Percentiles rank a stretch among this genome's conserved stretches.
Evolutionary conservation across 1,284 basidiomycete genomes (phyloP).

Genomic region (Kwoniella shivajii): DNA sequence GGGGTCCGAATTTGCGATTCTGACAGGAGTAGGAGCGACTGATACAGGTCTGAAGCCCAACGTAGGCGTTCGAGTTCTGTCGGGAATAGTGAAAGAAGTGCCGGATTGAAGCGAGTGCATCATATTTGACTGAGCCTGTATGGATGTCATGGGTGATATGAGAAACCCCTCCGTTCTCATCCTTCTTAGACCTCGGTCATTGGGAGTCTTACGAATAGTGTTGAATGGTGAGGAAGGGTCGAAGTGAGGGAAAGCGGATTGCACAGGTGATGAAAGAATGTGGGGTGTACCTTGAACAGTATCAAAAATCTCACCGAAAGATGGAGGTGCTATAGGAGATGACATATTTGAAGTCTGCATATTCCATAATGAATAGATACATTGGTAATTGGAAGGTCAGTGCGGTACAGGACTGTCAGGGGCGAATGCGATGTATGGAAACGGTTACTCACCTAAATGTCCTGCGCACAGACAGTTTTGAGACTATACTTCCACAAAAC

Average conservation of each 20-base stretch:
- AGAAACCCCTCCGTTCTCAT: slow-evolving; percentile 20
- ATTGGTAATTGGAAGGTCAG: not conserved
- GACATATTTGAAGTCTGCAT: too few species aligned
- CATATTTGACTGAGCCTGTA: slow-evolving; percentile 1
- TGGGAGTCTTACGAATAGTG: slow-evolving; percentile 15
- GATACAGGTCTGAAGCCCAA: slow-evolving; percentile 11
- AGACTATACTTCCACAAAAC: not conserved
- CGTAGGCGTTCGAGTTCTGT: slow-evolving; percentile 13
- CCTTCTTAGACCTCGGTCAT: slow-evolving; percentile 15
- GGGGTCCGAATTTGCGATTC: slow-evolving; percentile 15
- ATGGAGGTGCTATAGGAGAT: slow-evolving; percentile 16
- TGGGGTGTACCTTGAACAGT: slow-evolving; percentile 15
- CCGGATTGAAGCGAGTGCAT: not conserved
- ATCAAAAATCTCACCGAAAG: slow-evolving; percentile 19
- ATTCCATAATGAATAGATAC: too few species aligned
- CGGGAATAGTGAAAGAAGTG: not conserved
- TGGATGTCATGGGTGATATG: slow-evolving; percentile 19
- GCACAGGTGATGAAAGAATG: slow-evolving; percentile 17
- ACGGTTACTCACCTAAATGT: slow-evolving; percentile 5
- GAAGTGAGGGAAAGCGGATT: slow-evolving; percentile 19
- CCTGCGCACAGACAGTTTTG: not conserved
- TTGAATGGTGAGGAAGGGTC: slow-evolving; percentile 19
- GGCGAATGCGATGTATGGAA: not conserved
- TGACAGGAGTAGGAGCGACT: slow-evolving; percentile 13
- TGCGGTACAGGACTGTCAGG: not conserved